A percentile compares a stretch with the other conserved stretches of the same genome.
These are phyloP conservation scores for Penicillium waksmanii DNA, from an alignment of 495 filamentous ascomycete genomes.

Conservation along the genomic window DNA sequence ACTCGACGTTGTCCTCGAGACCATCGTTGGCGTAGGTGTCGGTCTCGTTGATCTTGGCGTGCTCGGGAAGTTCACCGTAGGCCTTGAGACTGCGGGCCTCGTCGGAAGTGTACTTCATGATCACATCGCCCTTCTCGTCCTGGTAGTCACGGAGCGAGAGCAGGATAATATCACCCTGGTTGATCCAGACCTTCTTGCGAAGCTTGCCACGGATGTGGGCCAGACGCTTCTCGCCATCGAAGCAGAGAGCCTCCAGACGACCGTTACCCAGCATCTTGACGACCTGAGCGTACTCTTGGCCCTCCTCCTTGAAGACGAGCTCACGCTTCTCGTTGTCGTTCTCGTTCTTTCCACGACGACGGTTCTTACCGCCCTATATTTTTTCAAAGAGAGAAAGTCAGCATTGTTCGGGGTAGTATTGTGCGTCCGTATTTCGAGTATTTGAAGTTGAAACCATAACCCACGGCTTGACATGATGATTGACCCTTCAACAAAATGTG, in stretches of 20 bases:
- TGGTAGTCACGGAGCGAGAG: conserved; percentile 97
- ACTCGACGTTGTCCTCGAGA: conserved; percentile 63
- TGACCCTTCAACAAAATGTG: background rate
- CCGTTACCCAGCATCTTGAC: conserved; percentile 99
- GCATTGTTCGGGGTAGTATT: conserved; percentile 1
- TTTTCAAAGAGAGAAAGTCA: conserved; percentile 27
- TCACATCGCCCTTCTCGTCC: conserved; percentile 98
- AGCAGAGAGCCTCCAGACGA: conserved; percentile 93
- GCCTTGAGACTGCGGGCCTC: conserved; percentile 94
- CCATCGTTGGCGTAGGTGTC: conserved; percentile 80
- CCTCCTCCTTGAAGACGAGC: conserved; percentile 97
- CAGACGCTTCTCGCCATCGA: conserved; percentile 77
- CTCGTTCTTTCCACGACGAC: conserved; percentile 99
- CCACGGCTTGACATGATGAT: background rate
- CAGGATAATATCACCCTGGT: conserved; percentile 98
- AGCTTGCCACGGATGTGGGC: conserved; percentile 78
- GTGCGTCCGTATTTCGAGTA: background rate
- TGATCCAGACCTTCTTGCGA: conserved; percentile 98
- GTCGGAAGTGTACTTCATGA: conserved; percentile 97
- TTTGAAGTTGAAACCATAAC: background rate
- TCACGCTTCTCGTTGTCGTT: conserved; percentile 99
- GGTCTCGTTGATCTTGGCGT: conserved; percentile 99
- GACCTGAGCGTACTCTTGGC: conserved; percentile 98
- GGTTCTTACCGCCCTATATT: conserved; percentile 92
- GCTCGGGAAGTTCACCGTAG: conserved; percentile 96